These are phyloP conservation scores for Colletotrichum sp. DNA, from an alignment of 2,329 filamentous ascomycete genomes.

Conservation along the genomic window DNA sequence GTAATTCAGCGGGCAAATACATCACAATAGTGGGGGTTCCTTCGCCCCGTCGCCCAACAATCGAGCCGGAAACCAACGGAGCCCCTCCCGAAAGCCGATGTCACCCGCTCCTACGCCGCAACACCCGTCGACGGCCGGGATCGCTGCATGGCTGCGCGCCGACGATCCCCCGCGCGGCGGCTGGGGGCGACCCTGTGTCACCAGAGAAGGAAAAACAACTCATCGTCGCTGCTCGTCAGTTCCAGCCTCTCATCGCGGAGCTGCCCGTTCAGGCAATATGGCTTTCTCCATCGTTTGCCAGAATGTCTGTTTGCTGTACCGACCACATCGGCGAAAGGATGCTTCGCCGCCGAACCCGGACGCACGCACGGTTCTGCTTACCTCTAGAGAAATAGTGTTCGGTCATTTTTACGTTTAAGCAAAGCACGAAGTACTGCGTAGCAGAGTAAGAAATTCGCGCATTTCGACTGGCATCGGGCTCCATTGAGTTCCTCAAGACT, in stretches of 20 bases:
- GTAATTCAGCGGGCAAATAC: background rate
- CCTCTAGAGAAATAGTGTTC: background rate
- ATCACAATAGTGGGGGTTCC: background rate
- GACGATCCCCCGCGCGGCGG: background rate
- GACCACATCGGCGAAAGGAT: background rate
- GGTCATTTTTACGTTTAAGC: background rate
- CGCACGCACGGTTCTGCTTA: background rate
- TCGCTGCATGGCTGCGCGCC: background rate
- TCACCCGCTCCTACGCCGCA: background rate
- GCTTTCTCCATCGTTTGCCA: background rate
- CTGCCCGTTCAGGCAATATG: background rate
- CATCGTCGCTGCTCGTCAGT: background rate
- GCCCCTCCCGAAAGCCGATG: slow-evolving; percentile 14
- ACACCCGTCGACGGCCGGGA: background rate
- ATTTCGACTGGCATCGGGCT: background rate
- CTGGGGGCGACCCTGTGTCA: background rate
- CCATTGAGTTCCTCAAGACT: background rate
- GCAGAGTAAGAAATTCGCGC: background rate
- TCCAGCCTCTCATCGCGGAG: background rate
- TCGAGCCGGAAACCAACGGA: background rate
- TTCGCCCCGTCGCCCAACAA: background rate
- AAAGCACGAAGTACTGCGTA: no score
- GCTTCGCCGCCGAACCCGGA: background rate
- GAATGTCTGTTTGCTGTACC: no score
- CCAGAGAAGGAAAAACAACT: background rate